These are phyloP conservation scores for Yarrowia yakushimensis DNA, from an alignment of 805 yeast genomes.

Conservation along the genomic window DNA sequence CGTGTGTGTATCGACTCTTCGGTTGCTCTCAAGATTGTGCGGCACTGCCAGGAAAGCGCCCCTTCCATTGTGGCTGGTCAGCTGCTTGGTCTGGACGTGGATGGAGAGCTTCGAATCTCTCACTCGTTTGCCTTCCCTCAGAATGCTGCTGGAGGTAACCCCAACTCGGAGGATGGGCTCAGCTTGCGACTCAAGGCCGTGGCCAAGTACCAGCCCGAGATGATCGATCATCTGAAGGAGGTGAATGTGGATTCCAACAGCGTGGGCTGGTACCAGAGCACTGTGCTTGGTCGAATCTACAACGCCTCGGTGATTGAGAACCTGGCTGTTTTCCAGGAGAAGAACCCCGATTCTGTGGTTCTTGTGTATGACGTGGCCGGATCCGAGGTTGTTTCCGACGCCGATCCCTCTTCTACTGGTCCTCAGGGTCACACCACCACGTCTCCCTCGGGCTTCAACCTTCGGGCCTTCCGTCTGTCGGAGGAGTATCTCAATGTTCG, in stretches of 20 bases:
- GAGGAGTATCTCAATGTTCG: slow-evolving; percentile 53
- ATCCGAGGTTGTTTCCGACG: background rate
- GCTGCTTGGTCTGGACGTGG: slow-evolving; percentile 68
- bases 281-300: slow-evolving; percentile 65
- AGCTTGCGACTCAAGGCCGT: slow-evolving; percentile 62
- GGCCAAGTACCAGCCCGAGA: slow-evolving; percentile 62
- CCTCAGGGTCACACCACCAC: slow-evolving; percentile 43
- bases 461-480: slow-evolving; percentile 68
- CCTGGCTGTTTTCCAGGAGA: slow-evolving; percentile 60
- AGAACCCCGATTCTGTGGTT: slow-evolving; percentile 51
- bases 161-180: slow-evolving; percentile 56
- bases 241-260: slow-evolving; percentile 65
- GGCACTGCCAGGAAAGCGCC: slow-evolving; percentile 61
- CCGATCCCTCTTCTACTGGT: background rate
- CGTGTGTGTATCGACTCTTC: slow-evolving; percentile 32
- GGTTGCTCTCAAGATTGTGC: slow-evolving; percentile 53
- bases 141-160: slow-evolving; percentile 30
- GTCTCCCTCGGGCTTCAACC: slow-evolving; percentile 55
- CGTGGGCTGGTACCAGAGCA: slow-evolving; percentile 78
- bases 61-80: slow-evolving; percentile 68
- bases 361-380: slow-evolving; percentile 57
- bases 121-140: slow-evolving; percentile 67
- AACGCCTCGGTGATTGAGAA: slow-evolving; percentile 62
- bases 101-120: slow-evolving; percentile 47
- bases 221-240: slow-evolving; percentile 57